These are phyloP conservation scores for Populus ilicifolia DNA, from an alignment of 345 rosid genomes.

Conservation along the genomic window DNA sequence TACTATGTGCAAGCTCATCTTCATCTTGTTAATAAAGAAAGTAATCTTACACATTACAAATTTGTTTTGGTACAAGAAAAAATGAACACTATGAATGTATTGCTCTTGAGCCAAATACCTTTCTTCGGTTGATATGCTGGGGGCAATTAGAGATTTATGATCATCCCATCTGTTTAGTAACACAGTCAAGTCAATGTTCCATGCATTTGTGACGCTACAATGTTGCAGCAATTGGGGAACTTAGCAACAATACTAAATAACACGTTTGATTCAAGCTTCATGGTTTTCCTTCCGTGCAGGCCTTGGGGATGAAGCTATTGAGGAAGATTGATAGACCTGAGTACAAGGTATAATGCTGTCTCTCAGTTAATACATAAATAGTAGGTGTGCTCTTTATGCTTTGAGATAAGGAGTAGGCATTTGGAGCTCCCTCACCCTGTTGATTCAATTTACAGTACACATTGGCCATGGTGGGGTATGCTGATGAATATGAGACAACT, in stretches of 20 bases:
- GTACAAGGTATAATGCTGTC: conserved; percentile 52
- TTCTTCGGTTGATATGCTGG: no score
- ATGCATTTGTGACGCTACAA: no score
- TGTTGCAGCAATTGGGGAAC: no score
- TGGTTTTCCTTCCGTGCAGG: no score
- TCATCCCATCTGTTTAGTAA: no score
- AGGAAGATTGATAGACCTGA: conserved; percentile 67
- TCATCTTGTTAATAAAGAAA: neutral
- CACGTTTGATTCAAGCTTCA: no score
- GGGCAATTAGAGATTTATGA: no score
- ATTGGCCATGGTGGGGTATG: conserved; percentile 86
- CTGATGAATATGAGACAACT: conserved; percentile 70
- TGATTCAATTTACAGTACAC: conserved; percentile 48
- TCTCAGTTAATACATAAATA: neutral
- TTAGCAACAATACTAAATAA: no score
- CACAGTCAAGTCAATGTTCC: no score
- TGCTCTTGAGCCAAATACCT: no score
- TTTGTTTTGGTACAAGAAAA: no score
- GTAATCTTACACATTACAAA: neutral
- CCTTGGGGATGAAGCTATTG: conserved; percentile 10
- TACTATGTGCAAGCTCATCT: neutral
- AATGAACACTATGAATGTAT: no score
- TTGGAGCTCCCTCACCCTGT: neutral
- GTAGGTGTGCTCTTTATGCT: neutral
- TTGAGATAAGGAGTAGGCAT: neutral